phyloP scores from a whole-genome alignment of 148 eudicot species.

The Heliamphora exappendiculata region DNA sequence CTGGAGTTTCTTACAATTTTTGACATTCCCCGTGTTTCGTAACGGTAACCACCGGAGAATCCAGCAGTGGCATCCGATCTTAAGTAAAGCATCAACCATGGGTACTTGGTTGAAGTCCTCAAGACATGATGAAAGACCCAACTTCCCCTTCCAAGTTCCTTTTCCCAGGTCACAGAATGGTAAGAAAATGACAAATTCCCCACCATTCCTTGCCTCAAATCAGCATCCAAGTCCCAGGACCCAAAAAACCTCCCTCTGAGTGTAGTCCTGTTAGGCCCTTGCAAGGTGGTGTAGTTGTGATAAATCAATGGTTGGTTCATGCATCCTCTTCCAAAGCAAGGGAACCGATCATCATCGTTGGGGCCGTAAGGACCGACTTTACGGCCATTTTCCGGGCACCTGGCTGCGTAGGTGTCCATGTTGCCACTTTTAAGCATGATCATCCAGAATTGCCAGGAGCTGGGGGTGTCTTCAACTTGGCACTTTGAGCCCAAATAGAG shows the following conservation, averaged over 20 bases:
- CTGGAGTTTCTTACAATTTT: constrained; percentile 31
- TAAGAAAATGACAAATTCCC: constrained; percentile 24
- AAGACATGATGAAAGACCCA: constrained; percentile 42
- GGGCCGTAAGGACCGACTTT: constrained; percentile 26
- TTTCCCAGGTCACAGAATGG: constrained; percentile 37
- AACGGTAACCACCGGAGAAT: constrained; percentile 52
- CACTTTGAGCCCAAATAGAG: constrained; percentile 35
- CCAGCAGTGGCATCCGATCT: constrained; percentile 41
- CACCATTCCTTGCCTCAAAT: not conserved
- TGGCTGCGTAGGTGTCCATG: constrained; percentile 28
- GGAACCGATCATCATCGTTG: constrained; percentile 20
- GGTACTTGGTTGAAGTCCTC: constrained; percentile 33
- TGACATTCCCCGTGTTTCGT: constrained; percentile 46
- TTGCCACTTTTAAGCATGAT: constrained; percentile 54
- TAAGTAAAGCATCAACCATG: constrained; percentile 55
- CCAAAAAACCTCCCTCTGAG: constrained; percentile 36
- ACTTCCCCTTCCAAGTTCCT: constrained; percentile 37
- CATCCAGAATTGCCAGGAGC: constrained; percentile 59
- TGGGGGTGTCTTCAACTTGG: constrained; percentile 33
- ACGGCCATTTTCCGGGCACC: constrained; percentile 33
- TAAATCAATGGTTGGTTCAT: constrained; percentile 41
- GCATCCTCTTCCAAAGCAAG: constrained; percentile 43
- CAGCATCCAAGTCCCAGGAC: constrained; percentile 37
- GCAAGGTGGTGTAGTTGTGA: constrained; percentile 29
- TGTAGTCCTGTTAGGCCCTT: constrained; percentile 7